Evolutionary conservation across 345 rosid genomes (phyloP), one percentile per base, ranked within the genome.

Genomic region (Zanthoxylum bungeanum): DNA sequence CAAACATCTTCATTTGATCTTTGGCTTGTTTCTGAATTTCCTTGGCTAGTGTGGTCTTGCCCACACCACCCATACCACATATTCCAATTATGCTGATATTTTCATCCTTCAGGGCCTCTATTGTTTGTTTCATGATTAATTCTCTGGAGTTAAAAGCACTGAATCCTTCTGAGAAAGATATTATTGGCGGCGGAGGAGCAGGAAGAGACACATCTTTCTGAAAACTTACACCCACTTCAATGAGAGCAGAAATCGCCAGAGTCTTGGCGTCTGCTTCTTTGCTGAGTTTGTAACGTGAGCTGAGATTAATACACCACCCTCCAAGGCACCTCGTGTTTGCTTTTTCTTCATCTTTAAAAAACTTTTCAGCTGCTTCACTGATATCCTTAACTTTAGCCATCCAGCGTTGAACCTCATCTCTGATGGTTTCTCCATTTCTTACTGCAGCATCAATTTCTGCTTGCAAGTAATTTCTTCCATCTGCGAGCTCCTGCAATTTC

Each of bases 11-110:
- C 12, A 37, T 19, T 40, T n/a, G n/a, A n/a, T n/a, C 25, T 5
- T 4, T 40, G 0, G 39, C 76, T 50, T 30, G 37, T 36, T 22
- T n/a, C 3, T 28, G n/a, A 5, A 76, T 53, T 6, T 80, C 67
- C 9, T 44, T 70, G 2, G 60, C 68, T 7, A 80, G 52, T 0
- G 75, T 76, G 60, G 78, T 69, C 68, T 60, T 60, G 3, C 64
- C 64, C 7, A 60, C 44, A 7, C 30, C n/a, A n/a, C n/a, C n/a
- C n/a, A n/a, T n/a, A n/a, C n/a, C n/a, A n/a, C n/a, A n/a, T n/a
- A n/a, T n/a, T n/a, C n/a, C n/a, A n/a, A n/a, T n/a, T n/a, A n/a
- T n/a, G n/a, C n/a, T n/a, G n/a, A n/a, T n/a, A n/a, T n/a, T n/a
- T n/a, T n/a, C n/a, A n/a, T n/a, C n/a, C n/a, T n/a, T n/a, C n/a